phyloP scores from a whole-genome alignment of 805 yeast genomes.

The Spathaspora sp. region DNA sequence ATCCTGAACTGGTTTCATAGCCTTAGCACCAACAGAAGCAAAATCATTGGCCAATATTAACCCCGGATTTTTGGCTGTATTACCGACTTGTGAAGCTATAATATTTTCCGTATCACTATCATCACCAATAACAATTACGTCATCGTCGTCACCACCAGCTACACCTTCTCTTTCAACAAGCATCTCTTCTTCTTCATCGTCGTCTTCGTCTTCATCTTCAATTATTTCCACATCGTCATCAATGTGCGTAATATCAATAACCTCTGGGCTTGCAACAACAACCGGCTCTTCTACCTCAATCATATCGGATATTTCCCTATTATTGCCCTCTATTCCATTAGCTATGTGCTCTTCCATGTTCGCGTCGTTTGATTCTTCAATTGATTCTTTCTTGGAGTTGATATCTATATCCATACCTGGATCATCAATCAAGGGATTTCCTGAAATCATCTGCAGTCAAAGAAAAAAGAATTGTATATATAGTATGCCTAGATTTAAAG shows the following conservation, averaged over 20 bases:
- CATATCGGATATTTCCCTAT: neutral
- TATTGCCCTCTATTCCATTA: conserved; percentile 4
- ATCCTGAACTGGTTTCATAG: conserved; percentile 38
- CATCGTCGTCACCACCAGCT: conserved; percentile 7
- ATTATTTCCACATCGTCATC: conserved; percentile 9
- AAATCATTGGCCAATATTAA: conserved; percentile 27
- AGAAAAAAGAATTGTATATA: neutral
- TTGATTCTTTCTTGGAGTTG: neutral
- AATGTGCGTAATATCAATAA: conserved; percentile 10
- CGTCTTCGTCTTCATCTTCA: conserved; percentile 16
- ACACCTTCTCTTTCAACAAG: conserved; percentile 3
- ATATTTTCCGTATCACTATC: neutral
- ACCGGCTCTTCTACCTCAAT: conserved; percentile 1
- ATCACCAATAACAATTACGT: conserved; percentile 9
- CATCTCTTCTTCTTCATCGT: conserved; percentile 10
- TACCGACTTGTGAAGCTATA: neutral
- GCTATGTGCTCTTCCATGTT: neutral
- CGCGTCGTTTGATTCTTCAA: neutral
- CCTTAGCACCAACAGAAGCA: conserved; percentile 20
- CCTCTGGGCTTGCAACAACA: conserved; percentile 1
- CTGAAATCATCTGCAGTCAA: conserved; percentile 2
- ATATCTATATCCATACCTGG: neutral
- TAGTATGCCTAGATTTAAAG: neutral
- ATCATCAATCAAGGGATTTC: conserved; percentile 1
- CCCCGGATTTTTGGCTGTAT: neutral